Evolutionary conservation across 345 rosid genomes (phyloP).

Genomic region (Garcia nutans): DNA sequence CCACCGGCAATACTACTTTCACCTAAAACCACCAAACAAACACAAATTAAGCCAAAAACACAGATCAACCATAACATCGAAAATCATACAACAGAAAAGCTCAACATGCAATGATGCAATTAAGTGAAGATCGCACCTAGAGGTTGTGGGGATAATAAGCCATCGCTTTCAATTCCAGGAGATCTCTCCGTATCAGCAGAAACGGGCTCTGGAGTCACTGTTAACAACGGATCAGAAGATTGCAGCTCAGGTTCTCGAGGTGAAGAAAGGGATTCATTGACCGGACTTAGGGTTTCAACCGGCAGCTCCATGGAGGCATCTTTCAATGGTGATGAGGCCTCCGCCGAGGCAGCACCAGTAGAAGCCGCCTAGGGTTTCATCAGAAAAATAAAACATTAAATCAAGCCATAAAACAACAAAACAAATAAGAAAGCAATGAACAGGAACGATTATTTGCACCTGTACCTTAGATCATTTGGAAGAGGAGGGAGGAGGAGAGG

Average conservation of each 20-base stretch:
- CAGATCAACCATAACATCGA: background rate
- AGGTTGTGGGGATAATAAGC: constrained; percentile 46
- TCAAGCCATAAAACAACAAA: no score
- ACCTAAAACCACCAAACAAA: constrained; percentile 35
- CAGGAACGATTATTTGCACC: background rate
- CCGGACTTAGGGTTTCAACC: no score
- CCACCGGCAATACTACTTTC: constrained; percentile 42
- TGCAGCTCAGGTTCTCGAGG: no score
- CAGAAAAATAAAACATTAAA: no score
- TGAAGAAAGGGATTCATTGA: no score
- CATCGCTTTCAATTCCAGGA: constrained; percentile 47
- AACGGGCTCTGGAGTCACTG: constrained; percentile 30
- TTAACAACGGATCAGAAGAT: no score
- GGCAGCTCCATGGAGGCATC: no score
- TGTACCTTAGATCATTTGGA: constrained; percentile 78
- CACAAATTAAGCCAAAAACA: constrained; percentile 2
- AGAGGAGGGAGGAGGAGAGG: constrained; percentile 46
- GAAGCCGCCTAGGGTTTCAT: no score
- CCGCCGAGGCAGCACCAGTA: no score
- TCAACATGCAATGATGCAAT: constrained; percentile 31
- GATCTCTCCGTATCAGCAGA: constrained; percentile 40
- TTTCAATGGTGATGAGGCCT: no score
- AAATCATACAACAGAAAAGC: constrained; percentile 4
- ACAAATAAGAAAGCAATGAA: no score
- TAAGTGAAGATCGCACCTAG: constrained; percentile 44